Evolutionary conservation across 257 asterid genomes (phyloP).

Genomic region (Cinchona pubescens): DNA sequence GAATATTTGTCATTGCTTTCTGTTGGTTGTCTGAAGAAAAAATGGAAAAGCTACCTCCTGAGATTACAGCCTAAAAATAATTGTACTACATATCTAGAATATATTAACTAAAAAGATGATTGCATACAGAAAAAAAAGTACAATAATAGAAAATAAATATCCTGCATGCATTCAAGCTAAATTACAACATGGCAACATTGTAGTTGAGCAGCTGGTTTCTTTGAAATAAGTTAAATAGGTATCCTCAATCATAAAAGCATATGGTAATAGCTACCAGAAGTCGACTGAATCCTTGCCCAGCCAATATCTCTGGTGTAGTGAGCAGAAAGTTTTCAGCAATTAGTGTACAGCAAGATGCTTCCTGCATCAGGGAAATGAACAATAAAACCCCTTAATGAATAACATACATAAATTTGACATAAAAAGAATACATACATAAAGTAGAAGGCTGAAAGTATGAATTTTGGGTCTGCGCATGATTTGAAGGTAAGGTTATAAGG

Average conservation of each 20-base stretch:
- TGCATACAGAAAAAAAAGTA: background rate
- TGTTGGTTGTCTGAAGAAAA: background rate
- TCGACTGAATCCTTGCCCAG: conserved; percentile 73
- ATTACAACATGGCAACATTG: background rate
- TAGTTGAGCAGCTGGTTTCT: background rate
- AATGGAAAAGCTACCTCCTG: background rate
- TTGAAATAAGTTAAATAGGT: background rate
- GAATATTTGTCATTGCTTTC: background rate
- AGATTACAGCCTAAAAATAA: background rate
- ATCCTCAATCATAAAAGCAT: background rate
- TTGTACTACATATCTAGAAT: background rate
- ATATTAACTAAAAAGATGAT: background rate
- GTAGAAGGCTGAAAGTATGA: background rate
- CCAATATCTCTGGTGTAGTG: conserved; percentile 64
- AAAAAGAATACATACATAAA: background rate
- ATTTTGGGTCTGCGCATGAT: background rate
- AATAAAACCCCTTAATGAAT: no score
- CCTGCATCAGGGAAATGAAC: conserved; percentile 43
- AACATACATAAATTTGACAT: no score
- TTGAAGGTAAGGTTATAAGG: background rate
- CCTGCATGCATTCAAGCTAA: background rate
- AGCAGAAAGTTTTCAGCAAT: conserved; percentile 60
- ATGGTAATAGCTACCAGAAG: conserved; percentile 51
- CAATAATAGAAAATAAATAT: background rate
- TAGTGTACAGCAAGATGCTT: conserved; percentile 65